Evolutionary conservation across 2,329 filamentous ascomycete species (phyloP).

Genomic region (Aspergillus proliferans): DNA sequence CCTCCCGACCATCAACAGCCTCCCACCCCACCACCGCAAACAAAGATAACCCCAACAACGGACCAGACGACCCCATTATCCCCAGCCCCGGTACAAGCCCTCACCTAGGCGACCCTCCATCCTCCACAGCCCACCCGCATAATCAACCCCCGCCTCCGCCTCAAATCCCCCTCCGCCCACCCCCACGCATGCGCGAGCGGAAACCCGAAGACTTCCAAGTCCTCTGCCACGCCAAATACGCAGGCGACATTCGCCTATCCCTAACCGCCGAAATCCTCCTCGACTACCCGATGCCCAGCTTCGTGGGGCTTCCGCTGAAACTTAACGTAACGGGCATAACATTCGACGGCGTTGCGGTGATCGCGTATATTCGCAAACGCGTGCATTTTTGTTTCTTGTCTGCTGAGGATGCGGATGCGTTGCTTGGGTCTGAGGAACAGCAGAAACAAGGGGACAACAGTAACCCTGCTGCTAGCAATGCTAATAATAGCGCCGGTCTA

Average conservation of each 20-base stretch:
- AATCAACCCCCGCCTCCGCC: not conserved
- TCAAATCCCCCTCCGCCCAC: slow-evolving; percentile 9
- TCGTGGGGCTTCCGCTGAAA: slow-evolving; percentile 90
- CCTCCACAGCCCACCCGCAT: not conserved
- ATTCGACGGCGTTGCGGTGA: slow-evolving; percentile 88
- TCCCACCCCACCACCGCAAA: slow-evolving; percentile 24
- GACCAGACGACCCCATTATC: slow-evolving; percentile 14
- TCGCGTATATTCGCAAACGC: slow-evolving; percentile 82
- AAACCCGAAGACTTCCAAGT: slow-evolving; percentile 85
- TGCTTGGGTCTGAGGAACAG: slow-evolving; percentile 48
- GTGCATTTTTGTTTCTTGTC: slow-evolving; percentile 93
- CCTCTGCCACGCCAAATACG: slow-evolving; percentile 83
- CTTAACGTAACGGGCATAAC: slow-evolving; percentile 90
- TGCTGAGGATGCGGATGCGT: slow-evolving; percentile 78
- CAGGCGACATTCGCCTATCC: slow-evolving; percentile 78
- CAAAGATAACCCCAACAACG: slow-evolving; percentile 7
- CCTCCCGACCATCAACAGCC: slow-evolving; percentile 40
- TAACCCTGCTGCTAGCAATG: not conserved
- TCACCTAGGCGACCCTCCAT: not conserved
- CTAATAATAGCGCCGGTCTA: slow-evolving; percentile 15
- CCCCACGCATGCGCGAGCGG: slow-evolving; percentile 60
- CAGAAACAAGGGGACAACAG: slow-evolving; percentile 17
- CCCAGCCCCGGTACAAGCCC: slow-evolving; percentile 20
- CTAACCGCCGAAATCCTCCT: slow-evolving; percentile 92
- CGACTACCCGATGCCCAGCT: slow-evolving; percentile 97